phyloP scores from a whole-genome alignment of 2,329 filamentous ascomycete species.

The Botrytis deweyae region DNA sequence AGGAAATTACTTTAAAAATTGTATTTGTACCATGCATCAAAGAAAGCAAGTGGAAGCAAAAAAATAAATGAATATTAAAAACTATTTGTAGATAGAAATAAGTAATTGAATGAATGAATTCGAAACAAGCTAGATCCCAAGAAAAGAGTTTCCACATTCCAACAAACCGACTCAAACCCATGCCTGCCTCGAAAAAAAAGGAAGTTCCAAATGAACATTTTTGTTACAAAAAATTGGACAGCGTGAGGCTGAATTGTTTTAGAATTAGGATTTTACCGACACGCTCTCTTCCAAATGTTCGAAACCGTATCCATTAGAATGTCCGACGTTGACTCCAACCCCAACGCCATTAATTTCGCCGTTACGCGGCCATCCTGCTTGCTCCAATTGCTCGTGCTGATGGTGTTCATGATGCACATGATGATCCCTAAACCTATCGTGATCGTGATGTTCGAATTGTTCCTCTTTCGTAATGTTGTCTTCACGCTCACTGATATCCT shows the following conservation, averaged over 20 bases:
- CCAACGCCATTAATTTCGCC: background rate
- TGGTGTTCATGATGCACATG: background rate
- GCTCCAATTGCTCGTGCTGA: background rate
- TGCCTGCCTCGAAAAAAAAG: background rate
- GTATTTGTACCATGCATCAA: background rate
- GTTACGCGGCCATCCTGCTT: background rate
- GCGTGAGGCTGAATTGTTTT: background rate
- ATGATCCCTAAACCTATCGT: conserved; percentile 1
- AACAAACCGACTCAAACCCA: background rate
- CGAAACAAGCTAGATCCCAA: conserved; percentile 1
- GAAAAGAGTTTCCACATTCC: conserved; percentile 6
- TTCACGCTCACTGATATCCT: background rate
- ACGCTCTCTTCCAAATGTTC: conserved; percentile 19
- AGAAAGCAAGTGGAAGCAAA: background rate
- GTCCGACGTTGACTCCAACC: background rate
- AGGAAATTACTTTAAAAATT: background rate
- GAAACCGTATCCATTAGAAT: conserved; percentile 9
- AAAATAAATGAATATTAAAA: conserved; percentile 19
- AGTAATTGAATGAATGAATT: background rate
- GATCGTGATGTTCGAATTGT: background rate
- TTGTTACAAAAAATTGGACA: conserved; percentile 7
- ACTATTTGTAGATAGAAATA: conserved; percentile 18
- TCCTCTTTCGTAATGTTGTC: background rate
- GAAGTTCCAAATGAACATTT: background rate
- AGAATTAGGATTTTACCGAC: conserved; percentile 15